These are phyloP conservation scores for Diaporthe citrichinensis DNA, from an alignment of 2,329 filamentous ascomycete genomes.

Conservation along the genomic window DNA sequence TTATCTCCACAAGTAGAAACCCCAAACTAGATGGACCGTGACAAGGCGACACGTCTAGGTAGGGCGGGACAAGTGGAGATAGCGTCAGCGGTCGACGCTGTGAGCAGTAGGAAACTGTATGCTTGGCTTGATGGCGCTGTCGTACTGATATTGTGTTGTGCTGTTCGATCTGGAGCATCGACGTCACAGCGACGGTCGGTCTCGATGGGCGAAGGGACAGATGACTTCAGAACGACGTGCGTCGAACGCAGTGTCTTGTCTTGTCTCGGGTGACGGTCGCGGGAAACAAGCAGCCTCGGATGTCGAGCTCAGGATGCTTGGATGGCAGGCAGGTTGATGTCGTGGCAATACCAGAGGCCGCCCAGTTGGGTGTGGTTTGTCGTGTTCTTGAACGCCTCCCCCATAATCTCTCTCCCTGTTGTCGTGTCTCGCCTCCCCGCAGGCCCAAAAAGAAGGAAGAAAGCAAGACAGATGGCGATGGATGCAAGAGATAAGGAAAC, in stretches of 20 bases:
- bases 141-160: neutral
- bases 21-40: neutral
- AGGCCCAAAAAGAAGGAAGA: neutral
- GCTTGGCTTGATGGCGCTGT: neutral
- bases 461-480: slow-evolving; percentile 10
- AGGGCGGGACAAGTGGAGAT: neutral
- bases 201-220: neutral
- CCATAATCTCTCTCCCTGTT: neutral
- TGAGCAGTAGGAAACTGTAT: neutral
- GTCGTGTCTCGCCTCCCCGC: neutral
- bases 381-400: slow-evolving; percentile 11
- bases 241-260: neutral
- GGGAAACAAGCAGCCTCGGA: neutral
- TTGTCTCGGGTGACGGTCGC: neutral
- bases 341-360: neutral
- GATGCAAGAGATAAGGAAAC: neutral
- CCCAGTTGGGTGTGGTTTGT: neutral
- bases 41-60: neutral
- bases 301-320: neutral
- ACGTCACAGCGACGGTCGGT: slow-evolving; percentile 3
- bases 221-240: slow-evolving; percentile 20
- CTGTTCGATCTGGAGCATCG: neutral
- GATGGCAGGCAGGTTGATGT: neutral
- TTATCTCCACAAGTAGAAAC: slow-evolving; percentile 19
- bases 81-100: slow-evolving; percentile 1